Evolutionary conservation across 768 basidiomycete species (phyloP), one percentile per base, ranked within the genome.

Genomic region (Leccinum uliginosum): DNA sequence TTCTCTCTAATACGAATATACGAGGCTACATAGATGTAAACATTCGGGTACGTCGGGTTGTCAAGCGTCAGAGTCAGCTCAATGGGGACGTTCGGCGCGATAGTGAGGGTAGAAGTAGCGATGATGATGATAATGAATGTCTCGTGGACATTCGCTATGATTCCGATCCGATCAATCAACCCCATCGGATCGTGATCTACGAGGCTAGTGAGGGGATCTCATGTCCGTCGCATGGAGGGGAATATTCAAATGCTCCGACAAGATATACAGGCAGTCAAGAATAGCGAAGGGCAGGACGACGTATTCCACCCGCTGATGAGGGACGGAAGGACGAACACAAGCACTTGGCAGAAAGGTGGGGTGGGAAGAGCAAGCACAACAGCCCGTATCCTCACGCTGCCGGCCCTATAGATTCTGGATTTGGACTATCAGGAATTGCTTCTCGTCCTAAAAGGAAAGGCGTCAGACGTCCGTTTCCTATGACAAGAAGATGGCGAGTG

Each of bases 341-440:
- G 35, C 35, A 38, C 38, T 38, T 38, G 38, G 2, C 38, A 38
- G 38, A n/a, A n/a, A n/a, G 9, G n/a, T n/a, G 38, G 35, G 35
- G n/a, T 38, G 38, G 38, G 38, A n/a, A 38, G 38, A 38, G n/a
- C 38, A 38, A n/a, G 38, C 17, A n/a, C n/a, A 5, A 38, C 38
- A 38, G 38, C n/a, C n/a, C n/a, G n/a, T n/a, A 38, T 38, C 38
- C n/a, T 9, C 38, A n/a, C 38, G 4, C n/a, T 1, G 38, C 17
- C 38, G 2, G 0, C n/a, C 3, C 77, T 74, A 93, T 56, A 93
- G 81, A 54, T 76, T 80, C 74, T 92, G 87, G 58, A 93, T 96
- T 74, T 98, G 94, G 29, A 85, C 86, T 62, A 98, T 92, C 65
- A 97, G 80, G 77, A 96, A 98, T 63, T 93, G 91, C 69, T 98